Evolutionary conservation across 768 basidiomycete species (phyloP), one percentile per base, ranked within the genome.

Genomic region (Fomitopsis pulvina): DNA sequence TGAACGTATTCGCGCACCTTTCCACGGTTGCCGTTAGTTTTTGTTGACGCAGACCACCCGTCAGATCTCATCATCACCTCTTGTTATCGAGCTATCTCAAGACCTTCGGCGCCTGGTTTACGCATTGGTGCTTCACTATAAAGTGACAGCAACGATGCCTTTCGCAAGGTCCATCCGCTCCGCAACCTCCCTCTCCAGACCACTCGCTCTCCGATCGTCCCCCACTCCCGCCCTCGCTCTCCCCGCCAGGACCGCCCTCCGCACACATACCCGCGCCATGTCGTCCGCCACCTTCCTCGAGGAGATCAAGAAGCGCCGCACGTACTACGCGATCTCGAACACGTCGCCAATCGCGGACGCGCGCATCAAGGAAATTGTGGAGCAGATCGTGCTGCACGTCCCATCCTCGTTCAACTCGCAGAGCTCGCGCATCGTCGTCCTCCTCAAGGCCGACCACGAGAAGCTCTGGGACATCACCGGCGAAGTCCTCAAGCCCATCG

Each of bases 361-460:
- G 38, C 55, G 52, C 53, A 53, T 58, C 24, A 32, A 55, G 50
- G 54, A 58, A 52, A 58, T 58, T 45, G 34, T 58, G 47, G 40
- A 52, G 16, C 30, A 41, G 28, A 50, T 54, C 5, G 54, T 58
- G 40, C 55, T 55, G 43, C 54, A 58, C 50, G 47, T 52, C 28
- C 57, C 57, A 21, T 53, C 54, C 39, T 58, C 57, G 40, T 58
- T 58, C 57, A 58, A 58, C 57, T 45, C 41, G 49, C 57, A 58
- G 52, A 49, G 46, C 50, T 48, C 45, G 43, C 57, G 57, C 32
- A 52, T 55, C 18, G 57, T 58, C 46, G 49, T 58, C 28, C 57
- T 58, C 39, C 44, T 58, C n/a, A 54, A 54, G 7, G 51, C 45
- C 22, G 57, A 58, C 30, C 57, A 58, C 57, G 54, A 55, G 47